Evolutionary conservation across 495 filamentous ascomycete species (phyloP), one percentile per base, ranked within the genome.

Genomic region (Annulohypoxylon maeteangense): DNA sequence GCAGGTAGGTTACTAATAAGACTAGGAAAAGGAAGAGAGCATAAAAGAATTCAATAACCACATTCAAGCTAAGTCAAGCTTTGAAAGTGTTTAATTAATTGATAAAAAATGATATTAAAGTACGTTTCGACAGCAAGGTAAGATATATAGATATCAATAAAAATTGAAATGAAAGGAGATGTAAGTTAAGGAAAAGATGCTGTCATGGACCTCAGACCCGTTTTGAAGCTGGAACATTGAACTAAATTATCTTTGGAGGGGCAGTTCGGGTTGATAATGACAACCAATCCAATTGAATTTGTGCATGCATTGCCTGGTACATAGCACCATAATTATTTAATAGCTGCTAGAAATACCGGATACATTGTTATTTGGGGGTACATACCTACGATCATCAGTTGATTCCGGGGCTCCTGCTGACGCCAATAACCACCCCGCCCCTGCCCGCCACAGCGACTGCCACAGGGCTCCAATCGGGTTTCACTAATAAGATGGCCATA

Each of bases 191-290:
- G 47, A n/a, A 57, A 45, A 18, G 58, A 62, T 62, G 68, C 51
- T 71, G 68, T 62, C 36, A 56, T 51, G 22, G 57, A 45, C 65
- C 47, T 45, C 11, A 38, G 31, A 48, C 45, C 64, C 32, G 2
- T 68, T 68, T 70, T 65, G 61, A 65, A 71, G 68, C 63, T 63
- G 51, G 51, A 70, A 40, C 36, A 40, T 12, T n/a, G 36, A 40
- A 59, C 73, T 66, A 75, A 73, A 70, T 62, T 58, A 65, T 65
- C 18, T 38, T 60, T 68, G 54, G 74, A 68, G 70, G 67, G 66
- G 67, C 71, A 67, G 40, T 40, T 64, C 11, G 29, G 42, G 8
- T 69, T 56, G 66, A 64, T 50, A 54, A 12, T 14, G 60, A 48
- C 45, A 62, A 34, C 68, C 44, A 69, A 69, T 66, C 40, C 45